Percentiles rank a stretch among this genome's conserved stretches.
Evolutionary conservation across 2,329 filamentous ascomycete genomes (phyloP).

Genomic region (Phoma sp.): DNA sequence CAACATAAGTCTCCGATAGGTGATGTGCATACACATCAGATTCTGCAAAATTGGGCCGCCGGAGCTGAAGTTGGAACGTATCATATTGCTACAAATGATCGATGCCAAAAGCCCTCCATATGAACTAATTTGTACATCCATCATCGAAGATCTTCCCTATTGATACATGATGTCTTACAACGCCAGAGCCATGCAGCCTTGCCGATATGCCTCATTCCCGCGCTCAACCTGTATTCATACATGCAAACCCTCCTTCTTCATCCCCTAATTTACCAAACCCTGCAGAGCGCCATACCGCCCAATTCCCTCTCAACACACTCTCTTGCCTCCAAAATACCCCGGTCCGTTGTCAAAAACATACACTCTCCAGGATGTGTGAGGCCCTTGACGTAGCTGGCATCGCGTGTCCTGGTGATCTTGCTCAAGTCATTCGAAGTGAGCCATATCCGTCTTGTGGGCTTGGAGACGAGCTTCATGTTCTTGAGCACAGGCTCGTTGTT

Average conservation of each 20-base stretch:
- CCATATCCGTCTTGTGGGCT: constrained; percentile 74
- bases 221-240: background rate
- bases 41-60: too few species aligned
- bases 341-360: constrained; percentile 78
- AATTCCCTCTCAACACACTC: constrained; percentile 81
- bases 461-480: constrained; percentile 70
- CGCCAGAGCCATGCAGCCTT: constrained; percentile 16
- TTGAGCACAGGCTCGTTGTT: constrained; percentile 79
- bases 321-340: constrained; percentile 78
- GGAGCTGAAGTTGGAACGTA: background rate
- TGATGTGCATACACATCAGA: too few species aligned
- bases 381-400: constrained; percentile 71
- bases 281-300: constrained; percentile 80
- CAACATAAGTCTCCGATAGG: too few species aligned
- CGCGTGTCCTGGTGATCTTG: constrained; percentile 71
- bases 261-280: constrained; percentile 56
- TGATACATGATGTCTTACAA: constrained; percentile 24
- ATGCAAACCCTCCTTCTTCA: background rate
- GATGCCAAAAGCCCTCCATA: background rate
- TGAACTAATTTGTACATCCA: constrained; percentile 1
- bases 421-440: constrained; percentile 68
- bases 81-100: constrained; percentile 10
- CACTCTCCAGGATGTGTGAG: constrained; percentile 79
- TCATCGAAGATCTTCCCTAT: constrained; percentile 1
- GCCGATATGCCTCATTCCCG: background rate